These are phyloP conservation scores for Aeschynomene evenia DNA, from an alignment of 306 rosid genomes.

Conservation along the genomic window DNA sequence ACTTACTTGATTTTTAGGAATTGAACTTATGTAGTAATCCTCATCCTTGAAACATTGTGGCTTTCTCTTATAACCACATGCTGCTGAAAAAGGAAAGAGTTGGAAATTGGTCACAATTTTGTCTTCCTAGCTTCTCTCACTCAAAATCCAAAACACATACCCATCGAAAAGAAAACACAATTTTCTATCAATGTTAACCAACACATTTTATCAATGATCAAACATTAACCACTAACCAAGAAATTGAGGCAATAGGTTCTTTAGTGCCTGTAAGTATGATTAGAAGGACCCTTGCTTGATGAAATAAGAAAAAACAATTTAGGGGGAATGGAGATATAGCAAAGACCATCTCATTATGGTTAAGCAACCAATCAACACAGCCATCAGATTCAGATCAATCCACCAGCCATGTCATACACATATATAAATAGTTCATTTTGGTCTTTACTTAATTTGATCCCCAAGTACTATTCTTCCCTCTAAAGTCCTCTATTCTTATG, in stretches of 20 bases:
- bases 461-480: neutral
- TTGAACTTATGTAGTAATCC: slow-evolving; percentile 76
- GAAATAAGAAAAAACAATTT: neutral
- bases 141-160: slow-evolving; percentile 25
- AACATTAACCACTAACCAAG: neutral
- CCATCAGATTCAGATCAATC: neutral
- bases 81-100: slow-evolving; percentile 39
- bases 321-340: too few species aligned
- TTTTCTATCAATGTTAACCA: slow-evolving; percentile 11
- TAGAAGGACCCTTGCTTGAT: neutral
- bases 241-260: too few species aligned
- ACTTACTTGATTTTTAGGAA: slow-evolving; percentile 79
- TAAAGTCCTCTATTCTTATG: neutral
- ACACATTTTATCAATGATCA: slow-evolving; percentile 8
- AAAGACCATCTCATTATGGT: neutral
- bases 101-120: slow-evolving; percentile 15
- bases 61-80: slow-evolving; percentile 71
- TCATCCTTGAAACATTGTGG: slow-evolving; percentile 70
- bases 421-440: neutral
- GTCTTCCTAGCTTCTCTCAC: neutral
- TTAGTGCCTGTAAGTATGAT: too few species aligned
- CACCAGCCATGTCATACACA: neutral
- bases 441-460: neutral
- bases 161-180: slow-evolving; percentile 8
- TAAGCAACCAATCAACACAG: neutral